phyloP scores from a whole-genome alignment of 2,329 filamentous ascomycete species.

The Colletotrichum spinosum region DNA sequence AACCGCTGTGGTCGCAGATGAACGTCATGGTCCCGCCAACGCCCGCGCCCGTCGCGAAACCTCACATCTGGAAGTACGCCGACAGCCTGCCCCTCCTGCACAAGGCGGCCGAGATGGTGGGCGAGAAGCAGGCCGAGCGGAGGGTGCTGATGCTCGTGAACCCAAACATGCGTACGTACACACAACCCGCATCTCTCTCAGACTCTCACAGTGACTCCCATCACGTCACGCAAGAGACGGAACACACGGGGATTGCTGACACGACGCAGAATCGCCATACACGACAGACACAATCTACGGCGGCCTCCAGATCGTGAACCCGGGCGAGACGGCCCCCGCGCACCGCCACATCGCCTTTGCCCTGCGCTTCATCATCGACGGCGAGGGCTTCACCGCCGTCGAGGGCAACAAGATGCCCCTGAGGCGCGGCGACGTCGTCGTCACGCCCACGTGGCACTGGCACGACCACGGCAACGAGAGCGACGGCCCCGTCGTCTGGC shows the following conservation, averaged over 20 bases:
- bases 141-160: conserved; percentile 57
- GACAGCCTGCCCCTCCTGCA: conserved; percentile 49
- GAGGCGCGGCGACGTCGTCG: conserved; percentile 64
- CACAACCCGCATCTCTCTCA: conserved; percentile 19
- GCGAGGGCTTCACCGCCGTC: conserved; percentile 67
- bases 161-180: conserved; percentile 46
- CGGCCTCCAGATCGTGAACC: conserved; percentile 67
- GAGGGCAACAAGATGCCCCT: conserved; percentile 65
- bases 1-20: conserved; percentile 64
- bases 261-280: conserved; percentile 57
- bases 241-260: not conserved
- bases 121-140: conserved; percentile 54
- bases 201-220: too few relatives aligned
- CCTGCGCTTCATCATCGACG: conserved; percentile 68
- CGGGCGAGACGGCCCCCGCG: conserved; percentile 65
- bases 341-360: conserved; percentile 69
- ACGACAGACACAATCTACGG: conserved; percentile 70
- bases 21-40: conserved; percentile 56
- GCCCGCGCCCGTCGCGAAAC: conserved; percentile 56
- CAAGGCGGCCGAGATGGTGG: conserved; percentile 48
- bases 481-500: conserved; percentile 65
- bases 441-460: conserved; percentile 70
- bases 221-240: not conserved
- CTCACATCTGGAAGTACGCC: conserved; percentile 53
- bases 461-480: conserved; percentile 71